phyloP scores from a whole-genome alignment of 2,329 filamentous ascomycete species.

The Bipolaris sorokiniana region DNA sequence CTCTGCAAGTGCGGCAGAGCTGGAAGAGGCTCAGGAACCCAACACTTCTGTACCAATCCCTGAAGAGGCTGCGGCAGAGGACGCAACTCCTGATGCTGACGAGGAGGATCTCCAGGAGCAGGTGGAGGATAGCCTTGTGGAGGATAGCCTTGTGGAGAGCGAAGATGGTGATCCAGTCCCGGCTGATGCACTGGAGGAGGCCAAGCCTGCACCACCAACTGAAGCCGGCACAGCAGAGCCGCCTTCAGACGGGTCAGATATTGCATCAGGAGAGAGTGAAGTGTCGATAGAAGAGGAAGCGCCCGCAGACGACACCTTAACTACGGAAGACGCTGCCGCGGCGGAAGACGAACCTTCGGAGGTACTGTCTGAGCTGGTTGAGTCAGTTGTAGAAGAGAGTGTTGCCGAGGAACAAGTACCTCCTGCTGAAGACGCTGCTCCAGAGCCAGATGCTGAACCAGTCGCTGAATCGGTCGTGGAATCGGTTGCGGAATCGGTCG shows the following conservation, averaged over 20 bases:
- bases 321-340: slow-evolving; percentile 2
- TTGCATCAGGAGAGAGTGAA: slow-evolving; percentile 4
- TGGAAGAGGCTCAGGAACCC: slow-evolving; percentile 7
- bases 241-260: not conserved
- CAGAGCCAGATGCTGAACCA: not conserved
- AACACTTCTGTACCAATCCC: not conserved
- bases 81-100: not conserved
- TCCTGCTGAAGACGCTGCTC: not conserved
- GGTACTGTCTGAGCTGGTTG: slow-evolving; percentile 2
- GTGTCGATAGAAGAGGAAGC: not conserved
- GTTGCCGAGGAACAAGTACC: not conserved
- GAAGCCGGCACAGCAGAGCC: not conserved
- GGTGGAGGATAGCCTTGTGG: slow-evolving; percentile 4
- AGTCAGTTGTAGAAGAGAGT: slow-evolving; percentile 3
- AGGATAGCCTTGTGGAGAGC: not conserved
- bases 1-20: not conserved
- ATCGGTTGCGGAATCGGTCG: no score
- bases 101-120: not conserved
- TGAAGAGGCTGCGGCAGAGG: not conserved
- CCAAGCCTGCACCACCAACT: not conserved
- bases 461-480: no score
- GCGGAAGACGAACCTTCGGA: slow-evolving; percentile 5
- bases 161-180: not conserved
- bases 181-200: not conserved
- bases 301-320: not conserved